phyloP scores from a whole-genome alignment of 306 rosid species.

The Cucurbita argyrosperma region DNA sequence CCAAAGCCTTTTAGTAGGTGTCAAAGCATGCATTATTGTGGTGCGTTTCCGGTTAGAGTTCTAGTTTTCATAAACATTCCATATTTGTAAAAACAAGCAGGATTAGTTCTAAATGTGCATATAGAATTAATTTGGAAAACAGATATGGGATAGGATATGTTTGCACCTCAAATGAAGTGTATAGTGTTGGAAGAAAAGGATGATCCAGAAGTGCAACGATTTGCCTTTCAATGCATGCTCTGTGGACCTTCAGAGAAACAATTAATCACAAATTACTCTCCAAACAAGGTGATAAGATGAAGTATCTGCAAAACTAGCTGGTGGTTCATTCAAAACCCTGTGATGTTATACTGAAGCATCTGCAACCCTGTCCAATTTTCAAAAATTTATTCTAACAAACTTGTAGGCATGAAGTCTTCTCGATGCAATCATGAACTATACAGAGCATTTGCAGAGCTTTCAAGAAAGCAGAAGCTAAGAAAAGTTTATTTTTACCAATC shows the following conservation, averaged over 20 bases:
- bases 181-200: slow-evolving; percentile 90
- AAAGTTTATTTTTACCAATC: neutral
- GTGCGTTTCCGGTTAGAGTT: neutral
- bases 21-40: neutral
- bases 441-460: neutral
- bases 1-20: neutral
- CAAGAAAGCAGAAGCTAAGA: neutral
- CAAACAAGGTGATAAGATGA: neutral
- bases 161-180: slow-evolving; percentile 80
- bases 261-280: slow-evolving; percentile 8
- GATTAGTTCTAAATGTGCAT: neutral
- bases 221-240: slow-evolving; percentile 86
- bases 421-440: neutral
- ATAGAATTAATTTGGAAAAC: neutral
- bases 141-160: neutral
- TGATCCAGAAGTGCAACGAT: slow-evolving; percentile 84
- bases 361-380: neutral
- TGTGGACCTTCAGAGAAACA: slow-evolving; percentile 69
- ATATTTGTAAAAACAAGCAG: neutral
- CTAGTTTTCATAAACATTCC: neutral
- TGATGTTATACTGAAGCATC: neutral
- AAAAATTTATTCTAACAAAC: neutral
- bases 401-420: neutral
- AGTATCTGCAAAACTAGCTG: neutral
- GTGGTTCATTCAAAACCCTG: neutral